Evolutionary conservation across 1,284 basidiomycete species (phyloP).

Genomic region (Puccinia hordei): DNA sequence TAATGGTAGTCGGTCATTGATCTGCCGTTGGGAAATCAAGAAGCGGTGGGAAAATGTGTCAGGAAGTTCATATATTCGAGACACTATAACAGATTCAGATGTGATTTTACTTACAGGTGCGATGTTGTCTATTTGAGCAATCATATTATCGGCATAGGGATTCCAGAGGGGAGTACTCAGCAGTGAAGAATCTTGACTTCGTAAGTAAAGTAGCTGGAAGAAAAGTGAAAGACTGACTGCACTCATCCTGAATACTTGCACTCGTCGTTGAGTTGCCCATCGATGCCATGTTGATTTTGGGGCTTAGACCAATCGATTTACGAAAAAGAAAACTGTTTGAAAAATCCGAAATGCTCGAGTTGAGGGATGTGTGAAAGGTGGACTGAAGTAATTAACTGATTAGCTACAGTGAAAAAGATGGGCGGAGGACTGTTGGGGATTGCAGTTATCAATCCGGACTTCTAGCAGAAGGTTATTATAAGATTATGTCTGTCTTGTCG

Average conservation of each 20-base stretch:
- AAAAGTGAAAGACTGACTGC: constrained; percentile 1
- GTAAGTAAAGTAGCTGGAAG: neutral
- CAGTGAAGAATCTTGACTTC: neutral
- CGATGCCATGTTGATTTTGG: neutral
- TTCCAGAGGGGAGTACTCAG: neutral
- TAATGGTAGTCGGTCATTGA: constrained; percentile 14
- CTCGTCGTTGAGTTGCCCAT: neutral
- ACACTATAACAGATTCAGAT: neutral
- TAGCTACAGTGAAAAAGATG: neutral
- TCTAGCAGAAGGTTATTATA: too few relatives aligned
- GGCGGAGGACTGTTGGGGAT: too few relatives aligned
- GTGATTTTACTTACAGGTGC: neutral
- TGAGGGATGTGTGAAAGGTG: neutral
- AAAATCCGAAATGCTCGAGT: neutral
- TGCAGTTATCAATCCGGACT: too few relatives aligned
- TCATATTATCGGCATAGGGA: neutral
- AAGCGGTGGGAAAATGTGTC: neutral
- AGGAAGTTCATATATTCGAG: neutral
- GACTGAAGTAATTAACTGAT: neutral
- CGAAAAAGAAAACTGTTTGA: neutral
- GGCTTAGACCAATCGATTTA: neutral
- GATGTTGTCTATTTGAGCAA: constrained; percentile 1
- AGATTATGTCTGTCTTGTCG: too few relatives aligned
- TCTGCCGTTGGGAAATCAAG: neutral
- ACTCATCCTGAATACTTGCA: constrained; percentile 5